Conservation (phyloP, 192 early-diverging fungal species). For the Coemansia sp. region DNA sequence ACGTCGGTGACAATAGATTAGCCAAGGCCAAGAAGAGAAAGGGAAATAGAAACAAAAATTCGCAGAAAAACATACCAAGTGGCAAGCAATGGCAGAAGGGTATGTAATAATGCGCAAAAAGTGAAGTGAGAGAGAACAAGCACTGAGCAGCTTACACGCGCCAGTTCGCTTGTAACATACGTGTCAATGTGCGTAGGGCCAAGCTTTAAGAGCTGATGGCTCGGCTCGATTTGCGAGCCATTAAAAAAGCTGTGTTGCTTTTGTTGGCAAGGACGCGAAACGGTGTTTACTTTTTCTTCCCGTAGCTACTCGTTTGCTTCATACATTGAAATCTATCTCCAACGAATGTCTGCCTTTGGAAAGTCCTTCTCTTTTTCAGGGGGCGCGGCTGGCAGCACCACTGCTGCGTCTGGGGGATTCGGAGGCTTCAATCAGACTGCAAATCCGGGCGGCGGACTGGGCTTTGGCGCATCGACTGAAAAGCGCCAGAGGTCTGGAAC, state of each 20-base stretch:
- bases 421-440: constrained; percentile 26
- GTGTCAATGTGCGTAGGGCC: neutral
- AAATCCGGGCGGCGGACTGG: constrained; percentile 4
- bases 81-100: neutral
- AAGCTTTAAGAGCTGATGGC: neutral
- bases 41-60: neutral
- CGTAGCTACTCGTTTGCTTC: constrained; percentile 5
- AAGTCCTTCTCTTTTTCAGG: constrained; percentile 49
- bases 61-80: neutral
- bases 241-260: neutral
- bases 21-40: neutral
- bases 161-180: neutral
- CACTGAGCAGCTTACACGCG: neutral
- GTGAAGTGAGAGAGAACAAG: neutral
- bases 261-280: too few species aligned
- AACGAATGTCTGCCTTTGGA: constrained; percentile 32
- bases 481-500: constrained; percentile 43
- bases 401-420: constrained; percentile 19
- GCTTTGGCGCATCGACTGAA: constrained; percentile 37
- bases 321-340: neutral
- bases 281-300: neutral
- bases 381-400: constrained; percentile 11
- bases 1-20: neutral
- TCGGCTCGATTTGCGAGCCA: neutral
- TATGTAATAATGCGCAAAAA: neutral